A percentile compares a stretch with the other conserved stretches of the same genome.
Conservation (phyloP, 192 early-diverging fungal genomes). For the Thamnidium elegans region DNA sequence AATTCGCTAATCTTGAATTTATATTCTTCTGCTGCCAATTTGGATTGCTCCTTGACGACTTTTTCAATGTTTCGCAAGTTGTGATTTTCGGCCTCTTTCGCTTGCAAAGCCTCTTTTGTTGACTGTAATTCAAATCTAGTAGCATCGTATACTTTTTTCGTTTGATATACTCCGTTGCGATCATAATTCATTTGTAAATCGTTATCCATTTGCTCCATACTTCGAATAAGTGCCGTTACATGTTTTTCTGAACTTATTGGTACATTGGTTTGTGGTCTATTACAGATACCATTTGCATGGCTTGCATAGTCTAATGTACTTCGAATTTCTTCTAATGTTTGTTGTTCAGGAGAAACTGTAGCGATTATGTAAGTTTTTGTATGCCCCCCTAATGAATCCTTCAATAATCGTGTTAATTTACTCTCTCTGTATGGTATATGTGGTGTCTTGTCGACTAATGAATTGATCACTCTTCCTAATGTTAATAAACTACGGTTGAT, state of each 20-base stretch:
- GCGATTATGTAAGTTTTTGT: constrained; percentile 97
- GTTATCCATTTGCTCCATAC: constrained; percentile 76
- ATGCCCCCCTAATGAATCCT: constrained; percentile 86
- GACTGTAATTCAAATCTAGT: constrained; percentile 50
- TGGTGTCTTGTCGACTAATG: constrained; percentile 52
- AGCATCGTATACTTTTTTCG: constrained; percentile 58
- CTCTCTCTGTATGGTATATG: constrained; percentile 79
- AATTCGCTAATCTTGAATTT: too few species aligned
- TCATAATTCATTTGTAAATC: constrained; percentile 75
- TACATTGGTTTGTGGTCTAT: constrained; percentile 73
- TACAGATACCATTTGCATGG: constrained; percentile 75
- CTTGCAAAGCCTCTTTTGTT: constrained; percentile 42
- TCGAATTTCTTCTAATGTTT: constrained; percentile 64
- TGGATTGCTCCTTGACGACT: too few species aligned
- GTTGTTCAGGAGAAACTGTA: constrained; percentile 78
- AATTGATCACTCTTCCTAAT: constrained; percentile 70
- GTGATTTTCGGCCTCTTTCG: constrained; percentile 6
- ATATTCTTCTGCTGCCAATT: too few species aligned
- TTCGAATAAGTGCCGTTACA: constrained; percentile 72
- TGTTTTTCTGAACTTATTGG: constrained; percentile 81
- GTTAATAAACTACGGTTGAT: constrained; percentile 84
- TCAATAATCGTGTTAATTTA: constrained; percentile 86
- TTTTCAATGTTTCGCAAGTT: too few species aligned
- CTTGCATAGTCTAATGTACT: constrained; percentile 78
- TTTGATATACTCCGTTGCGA: constrained; percentile 79